Evolutionary conservation across 495 filamentous ascomycete species (phyloP), one percentile per base, ranked within the genome.

Genomic region (Clohesyomyces aquaticus): DNA sequence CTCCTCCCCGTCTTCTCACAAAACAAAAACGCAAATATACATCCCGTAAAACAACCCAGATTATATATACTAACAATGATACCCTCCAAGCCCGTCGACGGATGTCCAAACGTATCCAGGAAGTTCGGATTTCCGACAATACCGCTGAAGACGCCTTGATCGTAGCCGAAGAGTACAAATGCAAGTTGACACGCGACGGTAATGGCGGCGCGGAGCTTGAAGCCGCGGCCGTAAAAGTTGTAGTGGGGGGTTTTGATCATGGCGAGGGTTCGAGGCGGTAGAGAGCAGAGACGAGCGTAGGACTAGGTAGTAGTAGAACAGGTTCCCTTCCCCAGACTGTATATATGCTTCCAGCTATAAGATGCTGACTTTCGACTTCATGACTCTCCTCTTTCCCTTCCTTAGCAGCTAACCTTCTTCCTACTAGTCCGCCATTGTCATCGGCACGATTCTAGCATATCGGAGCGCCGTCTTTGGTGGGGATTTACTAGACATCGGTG

Each of bases 121-220:
- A 81, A 86, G 41, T 81, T 76, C 6, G 76, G 61, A 61, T 80
- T 79, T 42, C 73, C 74, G 22, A 80, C 73, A 48, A 83, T 78
- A 25, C 80, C 80, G 32, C 75, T 77, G 68, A 82, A 80, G 8
- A 82, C 77, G 55, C 80, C 82, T 69, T 85, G 82, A 50, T 85
- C 82, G 59, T 83, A 85, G 21, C 81, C 57, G 46, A 71, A 73
- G n/a, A 75, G 57, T 23, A 75, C 69, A 51, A 75, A 75, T 8
- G 73, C 73, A 45, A 75, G 73, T 51, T 73, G 63, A 48, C 73
- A 75, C 14, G 61, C 60, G 16, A 73, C 32, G 14, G 66, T 75
- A 51, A 75, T 72, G 29, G 73, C 73, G 16, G 67, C 48, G 11
- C 61, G 71, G 18, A 75, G 69, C 22, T 55, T 65, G 21, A 68